phyloP scores from a whole-genome alignment of 2,329 filamentous ascomycete genomes.

The Colletotrichum phormii region DNA sequence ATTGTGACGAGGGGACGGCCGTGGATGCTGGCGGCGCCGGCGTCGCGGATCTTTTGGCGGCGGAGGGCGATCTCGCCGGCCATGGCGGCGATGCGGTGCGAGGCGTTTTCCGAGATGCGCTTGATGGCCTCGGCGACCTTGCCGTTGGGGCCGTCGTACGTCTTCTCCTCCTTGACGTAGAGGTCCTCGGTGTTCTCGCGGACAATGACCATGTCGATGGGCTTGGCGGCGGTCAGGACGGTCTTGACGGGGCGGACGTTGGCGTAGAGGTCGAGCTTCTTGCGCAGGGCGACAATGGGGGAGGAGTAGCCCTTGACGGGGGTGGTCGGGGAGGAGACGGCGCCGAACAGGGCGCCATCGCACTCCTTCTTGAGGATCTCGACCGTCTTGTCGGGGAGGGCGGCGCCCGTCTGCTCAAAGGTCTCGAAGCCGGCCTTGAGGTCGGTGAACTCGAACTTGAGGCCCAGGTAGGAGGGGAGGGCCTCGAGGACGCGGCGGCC shows the following conservation, averaged over 20 bases:
- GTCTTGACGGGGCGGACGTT: constrained; percentile 97
- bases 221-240: constrained; percentile 70
- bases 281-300: constrained; percentile 96
- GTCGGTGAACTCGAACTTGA: constrained; percentile 95
- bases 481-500: constrained; percentile 93
- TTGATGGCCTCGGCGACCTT: constrained; percentile 98
- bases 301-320: constrained; percentile 96
- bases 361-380: constrained; percentile 90
- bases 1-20: constrained; percentile 84
- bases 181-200: constrained; percentile 99
- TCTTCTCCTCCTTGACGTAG: constrained; percentile 97
- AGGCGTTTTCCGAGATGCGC: constrained; percentile 90
- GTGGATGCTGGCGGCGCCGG: constrained; percentile 70
- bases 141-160: constrained; percentile 75
- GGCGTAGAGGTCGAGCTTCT: constrained; percentile 93
- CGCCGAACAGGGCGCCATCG: constrained; percentile 95
- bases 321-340: constrained; percentile 90
- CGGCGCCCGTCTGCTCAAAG: constrained; percentile 89
- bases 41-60: constrained; percentile 81
- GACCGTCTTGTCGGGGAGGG: constrained; percentile 91
- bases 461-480: constrained; percentile 86
- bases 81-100: constrained; percentile 88
- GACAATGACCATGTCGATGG: constrained; percentile 97
- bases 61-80: constrained; percentile 94
- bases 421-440: constrained; percentile 93